phyloP scores from a whole-genome alignment of 257 asterid genomes.

The Solanum tacnaense region DNA sequence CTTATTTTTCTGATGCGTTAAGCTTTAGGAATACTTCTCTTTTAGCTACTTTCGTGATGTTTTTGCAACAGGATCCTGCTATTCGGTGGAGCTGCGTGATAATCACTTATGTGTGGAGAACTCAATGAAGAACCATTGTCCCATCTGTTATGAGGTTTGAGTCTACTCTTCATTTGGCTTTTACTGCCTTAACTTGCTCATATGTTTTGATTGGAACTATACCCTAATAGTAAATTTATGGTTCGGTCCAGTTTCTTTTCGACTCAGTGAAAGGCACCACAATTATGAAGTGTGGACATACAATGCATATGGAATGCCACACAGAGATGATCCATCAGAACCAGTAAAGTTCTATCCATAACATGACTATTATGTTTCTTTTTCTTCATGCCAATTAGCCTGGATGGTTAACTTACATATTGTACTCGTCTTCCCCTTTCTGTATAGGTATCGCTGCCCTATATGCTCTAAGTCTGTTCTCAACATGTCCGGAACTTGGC shows the following conservation, averaged over 20 bases:
- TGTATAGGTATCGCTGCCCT: slow-evolving; percentile 81
- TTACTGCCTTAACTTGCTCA: neutral
- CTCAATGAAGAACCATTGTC: slow-evolving; percentile 90
- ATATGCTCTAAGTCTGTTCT: slow-evolving; percentile 67
- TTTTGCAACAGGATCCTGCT: slow-evolving; percentile 72
- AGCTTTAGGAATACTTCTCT: neutral
- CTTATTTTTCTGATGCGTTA: neutral
- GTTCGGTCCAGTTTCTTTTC: slow-evolving; percentile 63
- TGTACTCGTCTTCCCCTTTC: neutral
- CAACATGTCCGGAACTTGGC: slow-evolving; percentile 63
- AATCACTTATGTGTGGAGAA: slow-evolving; percentile 79
- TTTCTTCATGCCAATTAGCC: neutral
- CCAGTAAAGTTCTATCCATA: slow-evolving; percentile 47
- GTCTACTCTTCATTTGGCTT: neutral
- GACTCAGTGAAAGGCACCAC: slow-evolving; percentile 68
- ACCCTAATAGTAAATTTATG: neutral
- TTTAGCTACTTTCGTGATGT: neutral
- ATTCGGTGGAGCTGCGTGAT: slow-evolving; percentile 44
- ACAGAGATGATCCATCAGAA: slow-evolving; percentile 45
- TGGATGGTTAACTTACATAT: neutral
- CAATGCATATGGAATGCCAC: slow-evolving; percentile 69
- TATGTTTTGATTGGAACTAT: neutral
- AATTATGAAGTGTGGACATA: slow-evolving; percentile 83
- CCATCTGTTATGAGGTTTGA: slow-evolving; percentile 86
- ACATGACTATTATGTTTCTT: neutral